Evolutionary conservation across 2,329 filamentous ascomycete species (phyloP).

Genomic region (Colletotrichum navitas): DNA sequence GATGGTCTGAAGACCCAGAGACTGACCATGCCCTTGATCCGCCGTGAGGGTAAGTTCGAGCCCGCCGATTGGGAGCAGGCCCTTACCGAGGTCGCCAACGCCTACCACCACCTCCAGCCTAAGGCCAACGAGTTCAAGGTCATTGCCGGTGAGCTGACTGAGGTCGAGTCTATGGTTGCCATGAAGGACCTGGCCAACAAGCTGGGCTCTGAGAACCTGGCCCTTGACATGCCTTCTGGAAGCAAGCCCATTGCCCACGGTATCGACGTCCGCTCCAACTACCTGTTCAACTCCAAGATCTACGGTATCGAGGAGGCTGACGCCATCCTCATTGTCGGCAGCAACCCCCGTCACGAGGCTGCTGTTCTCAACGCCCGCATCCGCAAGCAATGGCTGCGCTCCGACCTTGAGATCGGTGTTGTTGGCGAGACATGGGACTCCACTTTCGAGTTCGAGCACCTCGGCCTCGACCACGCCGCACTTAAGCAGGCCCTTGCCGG

Average conservation of each 20-base stretch:
- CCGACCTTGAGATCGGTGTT: constrained; percentile 91
- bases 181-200: constrained; percentile 98
- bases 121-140: constrained; percentile 97
- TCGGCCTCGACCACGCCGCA: constrained; percentile 82
- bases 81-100: constrained; percentile 85
- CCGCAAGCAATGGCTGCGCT: constrained; percentile 96
- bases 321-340: constrained; percentile 90
- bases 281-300: constrained; percentile 96
- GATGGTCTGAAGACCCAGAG: constrained; percentile 97
- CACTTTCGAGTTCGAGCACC: constrained; percentile 94
- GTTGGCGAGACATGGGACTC: constrained; percentile 93
- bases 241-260: constrained; percentile 89
- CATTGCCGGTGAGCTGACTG: constrained; percentile 89
- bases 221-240: constrained; percentile 89
- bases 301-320: constrained; percentile 95
- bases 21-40: constrained; percentile 90
- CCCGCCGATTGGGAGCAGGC: constrained; percentile 97
- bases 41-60: constrained; percentile 90
- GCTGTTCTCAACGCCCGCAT: constrained; percentile 96
- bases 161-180: constrained; percentile 93
- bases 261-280: constrained; percentile 93
- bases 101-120: constrained; percentile 82
- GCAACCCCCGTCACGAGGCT: constrained; percentile 95
- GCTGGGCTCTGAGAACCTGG: constrained; percentile 95
- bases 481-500: constrained; percentile 89